These are phyloP conservation scores for Scheffersomyces stipitis DNA, from an alignment of 805 yeast genomes.

Conservation along the genomic window DNA sequence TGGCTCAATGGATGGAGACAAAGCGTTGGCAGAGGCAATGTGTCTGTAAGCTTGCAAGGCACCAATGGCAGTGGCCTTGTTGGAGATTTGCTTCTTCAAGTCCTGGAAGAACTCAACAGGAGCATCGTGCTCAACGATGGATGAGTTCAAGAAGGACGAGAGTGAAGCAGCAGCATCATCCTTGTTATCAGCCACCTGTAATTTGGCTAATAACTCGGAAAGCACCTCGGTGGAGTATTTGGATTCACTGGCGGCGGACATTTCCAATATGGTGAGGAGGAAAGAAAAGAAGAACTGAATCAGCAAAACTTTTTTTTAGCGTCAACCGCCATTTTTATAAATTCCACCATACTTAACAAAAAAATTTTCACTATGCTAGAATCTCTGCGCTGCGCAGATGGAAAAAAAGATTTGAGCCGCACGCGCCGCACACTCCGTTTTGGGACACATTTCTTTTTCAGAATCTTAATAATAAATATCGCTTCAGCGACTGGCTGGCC, in stretches of 20 bases:
- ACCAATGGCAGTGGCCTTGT: constrained; percentile 74
- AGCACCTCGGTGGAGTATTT: constrained; percentile 76
- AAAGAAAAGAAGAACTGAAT: constrained; percentile 14
- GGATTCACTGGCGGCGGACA: constrained; percentile 59
- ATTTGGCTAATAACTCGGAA: constrained; percentile 88
- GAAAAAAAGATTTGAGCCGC: too few species aligned
- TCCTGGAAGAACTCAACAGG: constrained; percentile 84
- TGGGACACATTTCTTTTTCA: too few species aligned
- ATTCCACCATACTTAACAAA: too few species aligned
- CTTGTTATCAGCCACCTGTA: constrained; percentile 89
- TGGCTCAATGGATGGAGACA: constrained; percentile 95
- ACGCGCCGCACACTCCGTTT: too few species aligned
- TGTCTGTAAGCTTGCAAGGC: constrained; percentile 83
- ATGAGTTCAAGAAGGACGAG: constrained; percentile 91
- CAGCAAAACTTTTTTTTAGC: too few species aligned
- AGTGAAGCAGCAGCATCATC: constrained; percentile 85
- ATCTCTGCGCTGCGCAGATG: too few species aligned
- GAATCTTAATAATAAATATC: too few species aligned
- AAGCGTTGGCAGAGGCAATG: constrained; percentile 76
- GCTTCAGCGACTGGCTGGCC: too few species aligned
- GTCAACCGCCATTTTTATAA: too few species aligned
- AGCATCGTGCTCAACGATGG: constrained; percentile 97
- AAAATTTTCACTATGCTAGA: too few species aligned
- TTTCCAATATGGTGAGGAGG: constrained; percentile 28
- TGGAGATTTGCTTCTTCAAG: constrained; percentile 70